Evolutionary conservation across 2,329 filamentous ascomycete species (phyloP).

Genomic region (Epichloe sibirici): DNA sequence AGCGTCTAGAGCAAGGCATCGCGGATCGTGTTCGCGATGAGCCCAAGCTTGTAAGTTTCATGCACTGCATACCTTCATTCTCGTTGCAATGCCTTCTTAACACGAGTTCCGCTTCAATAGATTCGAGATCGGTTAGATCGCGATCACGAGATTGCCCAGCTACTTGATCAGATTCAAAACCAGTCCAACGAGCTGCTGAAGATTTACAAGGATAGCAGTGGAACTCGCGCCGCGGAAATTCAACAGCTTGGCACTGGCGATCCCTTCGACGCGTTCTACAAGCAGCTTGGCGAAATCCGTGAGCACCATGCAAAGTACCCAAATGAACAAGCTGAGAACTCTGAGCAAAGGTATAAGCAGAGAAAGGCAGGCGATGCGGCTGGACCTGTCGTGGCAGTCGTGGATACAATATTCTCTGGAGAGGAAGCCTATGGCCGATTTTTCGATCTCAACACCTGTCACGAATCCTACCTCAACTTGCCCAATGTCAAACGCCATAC

Average conservation of each 20-base stretch:
- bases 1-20: conserved; percentile 88
- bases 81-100: conserved; percentile 9
- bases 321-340: conserved; percentile 88
- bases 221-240: conserved; percentile 63
- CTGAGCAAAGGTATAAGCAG: conserved; percentile 79
- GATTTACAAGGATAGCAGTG: conserved; percentile 72
- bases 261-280: conserved; percentile 83
- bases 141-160: conserved; percentile 83
- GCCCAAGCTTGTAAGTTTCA: conserved; percentile 61
- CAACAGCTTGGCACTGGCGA: conserved; percentile 76
- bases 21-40: conserved; percentile 82
- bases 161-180: conserved; percentile 74
- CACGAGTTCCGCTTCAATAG: conserved; percentile 29
- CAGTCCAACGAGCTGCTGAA: conserved; percentile 71
- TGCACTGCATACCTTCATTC: background rate
- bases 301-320: conserved; percentile 85
- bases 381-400: conserved; percentile 50
- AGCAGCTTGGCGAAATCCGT: conserved; percentile 67
- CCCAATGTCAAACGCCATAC: conserved; percentile 72
- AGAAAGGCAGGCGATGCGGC: conserved; percentile 52
- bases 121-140: conserved; percentile 80
- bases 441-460: conserved; percentile 72
- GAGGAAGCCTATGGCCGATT: conserved; percentile 91
- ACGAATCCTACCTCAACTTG: conserved; percentile 85
- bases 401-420: conserved; percentile 88